Conservation (phyloP, 495 filamentous ascomycete genomes). For the Podospora australis region DNA sequence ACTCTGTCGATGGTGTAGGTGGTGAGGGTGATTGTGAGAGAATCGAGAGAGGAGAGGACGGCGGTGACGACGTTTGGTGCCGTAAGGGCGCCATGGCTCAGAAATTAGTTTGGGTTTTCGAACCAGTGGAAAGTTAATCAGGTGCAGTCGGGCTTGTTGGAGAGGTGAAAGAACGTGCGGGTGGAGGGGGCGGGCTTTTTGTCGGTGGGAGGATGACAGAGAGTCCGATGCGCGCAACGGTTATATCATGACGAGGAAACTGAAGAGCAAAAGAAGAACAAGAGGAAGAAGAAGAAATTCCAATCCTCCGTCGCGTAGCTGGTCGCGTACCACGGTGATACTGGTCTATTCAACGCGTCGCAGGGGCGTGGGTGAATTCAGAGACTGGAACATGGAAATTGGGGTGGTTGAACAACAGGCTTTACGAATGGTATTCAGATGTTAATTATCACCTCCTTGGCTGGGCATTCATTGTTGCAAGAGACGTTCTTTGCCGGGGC, state of each 20-base stretch:
- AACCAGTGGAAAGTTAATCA: too few species aligned
- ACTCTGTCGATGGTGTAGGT: slow-evolving; percentile 44
- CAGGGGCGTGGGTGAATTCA: background rate
- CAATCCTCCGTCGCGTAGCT: background rate
- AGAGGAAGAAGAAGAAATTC: background rate
- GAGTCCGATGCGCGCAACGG: too few species aligned
- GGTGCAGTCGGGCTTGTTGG: too few species aligned
- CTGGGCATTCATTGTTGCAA: slow-evolving; percentile 9
- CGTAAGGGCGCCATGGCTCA: slow-evolving; percentile 13
- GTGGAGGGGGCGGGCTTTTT: too few species aligned
- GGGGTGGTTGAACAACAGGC: background rate
- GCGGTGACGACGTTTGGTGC: slow-evolving; percentile 26
- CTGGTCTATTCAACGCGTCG: background rate
- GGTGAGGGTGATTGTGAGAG: slow-evolving; percentile 51
- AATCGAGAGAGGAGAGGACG: slow-evolving; percentile 45
- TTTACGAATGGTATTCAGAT: background rate
- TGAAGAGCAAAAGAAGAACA: background rate
- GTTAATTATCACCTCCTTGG: slow-evolving; percentile 1
- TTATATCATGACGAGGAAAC: slow-evolving; percentile 23
- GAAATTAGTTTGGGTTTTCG: background rate
- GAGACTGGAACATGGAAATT: background rate
- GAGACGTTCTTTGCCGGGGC: slow-evolving; percentile 8
- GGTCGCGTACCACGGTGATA: background rate
- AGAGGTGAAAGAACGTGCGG: slow-evolving; percentile 1
- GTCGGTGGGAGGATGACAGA: too few species aligned